Base-by-base conservation (phyloP, 2,329 filamentous ascomycete genomes). In the Xylariaceae sp. region DNA sequence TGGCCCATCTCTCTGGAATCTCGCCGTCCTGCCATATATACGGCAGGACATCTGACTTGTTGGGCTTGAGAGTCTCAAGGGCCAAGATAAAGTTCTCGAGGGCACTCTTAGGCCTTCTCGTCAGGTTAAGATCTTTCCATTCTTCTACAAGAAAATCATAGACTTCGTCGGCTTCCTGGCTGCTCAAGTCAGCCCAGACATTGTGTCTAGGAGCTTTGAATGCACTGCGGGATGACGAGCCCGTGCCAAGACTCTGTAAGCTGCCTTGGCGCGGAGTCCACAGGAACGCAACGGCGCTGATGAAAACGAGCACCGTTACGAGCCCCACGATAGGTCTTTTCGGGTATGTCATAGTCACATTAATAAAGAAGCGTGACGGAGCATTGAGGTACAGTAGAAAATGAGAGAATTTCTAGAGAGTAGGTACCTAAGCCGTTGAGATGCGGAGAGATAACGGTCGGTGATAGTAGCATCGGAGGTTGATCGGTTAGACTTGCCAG, bases 1-100 rank as follows among this genome's bases (percentile, higher is more conserved):
- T 41, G 16, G 57, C 45, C 6, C 44, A 26, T 12, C 59, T 57
- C 13, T 42, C 44, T 19, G 52, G 38, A 3, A 46, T 55, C 17
- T 39, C 34, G 16, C 45, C 46, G 35, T 64, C 57, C 8, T 31
- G 2, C 36, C 36, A 38, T 4, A 64, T 45, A 38, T 64, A 65
- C 4, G 48, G 29, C n/a, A 60, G 37, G 3, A 54, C 56, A 48
- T 63, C 63, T 8, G 60, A 62, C 54, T 66, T 66, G 47, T 65
- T 65, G 17, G 62, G 64, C 19, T 48, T 42, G 24, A 64, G 47
- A 7, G 37, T 32, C 26, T 48, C 45, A 15, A 62, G 48, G 2
- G 42, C 36, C 17, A 40, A 32, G 16, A 50, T 47, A 41, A 52
- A 51, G 41, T 39, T 41, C 2, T 42, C 43, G 19, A 11, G 24